Evolutionary conservation across 2,329 filamentous ascomycete genomes (phyloP), one percentile per base, ranked within the genome.

Genomic region (Neofusicoccum kwambonambiense): DNA sequence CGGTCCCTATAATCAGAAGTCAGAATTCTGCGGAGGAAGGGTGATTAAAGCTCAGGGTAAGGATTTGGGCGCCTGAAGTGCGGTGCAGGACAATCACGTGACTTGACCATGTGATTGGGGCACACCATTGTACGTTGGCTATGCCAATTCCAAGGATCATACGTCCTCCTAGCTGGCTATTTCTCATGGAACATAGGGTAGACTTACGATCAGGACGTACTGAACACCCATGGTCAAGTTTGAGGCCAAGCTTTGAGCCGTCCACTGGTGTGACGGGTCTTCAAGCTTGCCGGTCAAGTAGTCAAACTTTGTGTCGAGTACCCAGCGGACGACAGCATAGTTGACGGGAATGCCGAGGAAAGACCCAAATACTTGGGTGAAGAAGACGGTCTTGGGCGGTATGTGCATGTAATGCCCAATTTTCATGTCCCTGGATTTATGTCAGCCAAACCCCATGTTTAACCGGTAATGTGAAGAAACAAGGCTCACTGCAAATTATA

Each of bases 371-470:
- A 88, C 78, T 69, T 88, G 86, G 1, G 84, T 84, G 71, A 87
- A 86, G 76, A 89, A 88, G 5, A 87, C 82, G 0, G 82, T 78
- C 12, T 83, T 82, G 1, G 86, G 86, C 0, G 86, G 84, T 0
- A 88, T 79, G 62, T 88, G 85, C 82, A 87, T 86, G 68, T 88
- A 88, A 68, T 88, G 85, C 0, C 85, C 86, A n/a, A 88, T 86
- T 70, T 88, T 86, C 70, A 85, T 84, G 69, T 89, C 86, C 69
- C 22, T 22, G 22, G 3, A 22, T 22, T 22, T 22, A 22, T 3
- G 22, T 22, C 22, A 22, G 22, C 22, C 22, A 22, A 22, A 22
- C 22, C 22, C 22, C 3, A 22, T 22, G 0, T 22, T 22, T 22
- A 3, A 22, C 22, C 22, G 22, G 22, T 22, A 22, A 22, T 22